These are phyloP conservation scores for Gastroboletus turbinatus DNA, from an alignment of 1,284 basidiomycete species.

Conservation along the genomic window DNA sequence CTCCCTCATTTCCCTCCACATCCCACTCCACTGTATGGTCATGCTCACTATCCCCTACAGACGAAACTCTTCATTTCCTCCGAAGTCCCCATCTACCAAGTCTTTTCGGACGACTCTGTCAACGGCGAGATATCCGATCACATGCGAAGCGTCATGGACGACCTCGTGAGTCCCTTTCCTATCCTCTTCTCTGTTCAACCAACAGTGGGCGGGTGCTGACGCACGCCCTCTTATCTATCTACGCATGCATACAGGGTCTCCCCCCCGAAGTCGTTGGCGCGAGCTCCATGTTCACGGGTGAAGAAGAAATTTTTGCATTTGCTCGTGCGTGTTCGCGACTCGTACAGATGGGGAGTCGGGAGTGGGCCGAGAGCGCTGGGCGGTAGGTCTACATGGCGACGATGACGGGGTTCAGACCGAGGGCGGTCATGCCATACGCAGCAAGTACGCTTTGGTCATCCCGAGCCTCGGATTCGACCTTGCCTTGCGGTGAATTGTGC, in stretches of 20 bases:
- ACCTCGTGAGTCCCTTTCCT: conserved; percentile 54
- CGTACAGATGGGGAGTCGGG: conserved; percentile 87
- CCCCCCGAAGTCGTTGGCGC: conserved; percentile 71
- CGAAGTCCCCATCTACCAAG: conserved; percentile 83
- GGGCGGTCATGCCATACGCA: neutral
- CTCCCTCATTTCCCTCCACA: neutral
- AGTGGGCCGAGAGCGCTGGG: conserved; percentile 76
- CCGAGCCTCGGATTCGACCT: neutral
- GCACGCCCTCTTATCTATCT: neutral
- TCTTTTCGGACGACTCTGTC: conserved; percentile 77
- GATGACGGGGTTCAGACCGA: no score
- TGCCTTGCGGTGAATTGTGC: neutral
- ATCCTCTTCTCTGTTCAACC: neutral
- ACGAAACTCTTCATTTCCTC: conserved; percentile 90
- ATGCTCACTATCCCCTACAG: conserved; percentile 36
- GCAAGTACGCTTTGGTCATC: neutral
- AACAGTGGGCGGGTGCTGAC: neutral
- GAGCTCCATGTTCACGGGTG: conserved; percentile 87
- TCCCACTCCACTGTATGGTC: neutral
- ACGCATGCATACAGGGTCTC: conserved; percentile 57
- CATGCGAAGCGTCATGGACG: conserved; percentile 88
- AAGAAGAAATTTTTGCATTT: conserved; percentile 95
- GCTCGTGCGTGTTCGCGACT: conserved; percentile 89
- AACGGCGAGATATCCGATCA: conserved; percentile 63
- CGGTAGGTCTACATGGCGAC: neutral